phyloP scores from a whole-genome alignment of 371 early-diverging fungal species.

The Rhizopus arrhizus region DNA sequence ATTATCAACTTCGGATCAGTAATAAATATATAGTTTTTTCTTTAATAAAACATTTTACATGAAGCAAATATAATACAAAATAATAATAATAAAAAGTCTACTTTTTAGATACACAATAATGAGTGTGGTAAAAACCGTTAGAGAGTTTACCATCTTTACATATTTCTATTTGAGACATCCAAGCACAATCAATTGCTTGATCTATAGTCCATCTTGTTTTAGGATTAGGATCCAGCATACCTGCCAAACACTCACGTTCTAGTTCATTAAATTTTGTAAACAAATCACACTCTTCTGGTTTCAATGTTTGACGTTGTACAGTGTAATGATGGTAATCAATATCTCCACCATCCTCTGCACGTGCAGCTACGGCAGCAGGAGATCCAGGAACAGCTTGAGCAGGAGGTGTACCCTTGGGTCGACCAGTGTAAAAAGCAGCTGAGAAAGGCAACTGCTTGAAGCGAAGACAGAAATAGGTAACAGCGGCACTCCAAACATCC shows the following conservation, averaged over 20 bases:
- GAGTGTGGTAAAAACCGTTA: constrained; percentile 37
- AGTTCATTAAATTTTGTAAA: constrained; percentile 26
- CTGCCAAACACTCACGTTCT: constrained; percentile 37
- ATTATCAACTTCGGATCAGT: too few species aligned
- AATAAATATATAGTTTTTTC: too few species aligned
- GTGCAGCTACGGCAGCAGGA: constrained; percentile 39
- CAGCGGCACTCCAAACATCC: constrained; percentile 85
- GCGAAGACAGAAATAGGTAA: constrained; percentile 80
- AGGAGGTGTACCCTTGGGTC: constrained; percentile 22
- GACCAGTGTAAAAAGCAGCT: constrained; percentile 40
- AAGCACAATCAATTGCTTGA: constrained; percentile 79
- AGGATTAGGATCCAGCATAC: constrained; percentile 74
- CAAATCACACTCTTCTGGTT: constrained; percentile 31
- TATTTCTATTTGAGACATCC: constrained; percentile 61
- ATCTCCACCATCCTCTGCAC: constrained; percentile 37
- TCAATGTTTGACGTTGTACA: constrained; percentile 29
- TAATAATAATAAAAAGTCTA: not conserved
- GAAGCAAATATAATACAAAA: not conserved
- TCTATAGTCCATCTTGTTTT: constrained; percentile 73
- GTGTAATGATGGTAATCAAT: constrained; percentile 28
- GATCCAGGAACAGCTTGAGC: constrained; percentile 28
- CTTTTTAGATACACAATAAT: constrained; percentile 22
- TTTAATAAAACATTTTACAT: not conserved
- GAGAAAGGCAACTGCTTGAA: constrained; percentile 69
- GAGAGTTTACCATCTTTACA: constrained; percentile 37